Base-by-base conservation (phyloP, 1,284 basidiomycete species). In the Coriolopsis trogii region DNA sequence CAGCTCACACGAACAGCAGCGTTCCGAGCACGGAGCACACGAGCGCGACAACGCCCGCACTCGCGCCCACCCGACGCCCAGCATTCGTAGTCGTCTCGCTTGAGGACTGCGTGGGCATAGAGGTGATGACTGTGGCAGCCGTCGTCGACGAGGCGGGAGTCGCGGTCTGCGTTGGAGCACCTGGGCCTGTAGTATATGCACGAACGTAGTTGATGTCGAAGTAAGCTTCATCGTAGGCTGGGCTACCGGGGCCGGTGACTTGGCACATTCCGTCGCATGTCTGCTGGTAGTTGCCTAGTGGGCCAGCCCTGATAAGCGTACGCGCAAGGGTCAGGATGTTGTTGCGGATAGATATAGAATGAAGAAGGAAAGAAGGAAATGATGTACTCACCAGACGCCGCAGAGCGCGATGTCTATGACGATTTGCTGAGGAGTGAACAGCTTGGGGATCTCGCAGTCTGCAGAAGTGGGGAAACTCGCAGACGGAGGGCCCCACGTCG, bases 401-500 rank as follows among this genome's bases (percentile, higher is more conserved):
- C 85, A 87, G 9, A 87, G 72, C 16, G 77, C 78, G 49, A 82
- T 84, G 51, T 84, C 76, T 48, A 86, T 58, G 5, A 84, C 75
- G 10, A 85, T 64, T 38, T 79, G 75, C 61, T 84, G 81, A 3
- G 77, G 60, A 5, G 68, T 69, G 63, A 85, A 87, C 63, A 68
- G 79, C 30, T 73, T 59, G 7, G 74, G 66, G 40, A 79, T 70
- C 56, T 79, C 74, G 61, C 80, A 82, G 1, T 70, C 62, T 1
- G 67, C 59, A 7, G 60, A 59, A 12, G 72, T 69, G 4, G 72
- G 71, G 60, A 77, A 87, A 26, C 72, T 69, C 0, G 84, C 84
- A 10, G 76, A 73, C 0, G 85, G 84, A 2, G 67, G 70, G 18
- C 83, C 85, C 67, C 82, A 81, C 0, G 69, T 55, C 0, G 77